Percentiles rank a stretch among this genome's conserved stretches.
phyloP scores from a whole-genome alignment of 2,329 filamentous ascomycete genomes.

The Diaporthe humulicola region DNA sequence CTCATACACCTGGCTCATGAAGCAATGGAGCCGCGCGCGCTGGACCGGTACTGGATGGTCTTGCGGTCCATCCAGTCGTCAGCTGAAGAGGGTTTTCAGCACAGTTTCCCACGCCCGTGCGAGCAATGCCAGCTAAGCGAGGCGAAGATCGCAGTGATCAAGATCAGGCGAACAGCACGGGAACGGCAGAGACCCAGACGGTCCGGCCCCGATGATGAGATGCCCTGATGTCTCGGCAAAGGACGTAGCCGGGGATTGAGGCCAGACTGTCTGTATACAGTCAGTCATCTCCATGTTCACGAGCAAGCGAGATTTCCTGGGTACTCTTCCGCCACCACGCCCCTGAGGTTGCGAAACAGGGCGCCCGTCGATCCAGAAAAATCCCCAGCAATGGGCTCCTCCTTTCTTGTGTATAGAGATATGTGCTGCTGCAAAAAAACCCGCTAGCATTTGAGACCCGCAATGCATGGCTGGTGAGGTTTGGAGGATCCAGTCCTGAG shows the following conservation, averaged over 20 bases:
- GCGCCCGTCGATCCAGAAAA: background rate
- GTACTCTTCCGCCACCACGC: slow-evolving; percentile 1
- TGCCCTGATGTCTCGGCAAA: slow-evolving; percentile 8
- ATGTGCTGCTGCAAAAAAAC: background rate
- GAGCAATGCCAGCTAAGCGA: background rate
- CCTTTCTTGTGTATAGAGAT: background rate
- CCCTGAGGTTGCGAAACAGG: slow-evolving; percentile 14
- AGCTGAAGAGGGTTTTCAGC: background rate
- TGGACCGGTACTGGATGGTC: slow-evolving; percentile 6
- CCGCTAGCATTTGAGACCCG: slow-evolving; percentile 15
- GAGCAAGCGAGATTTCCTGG: slow-evolving; percentile 16
- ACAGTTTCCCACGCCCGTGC: slow-evolving; percentile 1
- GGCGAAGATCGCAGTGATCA: background rate
- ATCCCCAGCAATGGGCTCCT: background rate
- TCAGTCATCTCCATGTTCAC: background rate
- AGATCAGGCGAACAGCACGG: slow-evolving; percentile 20
- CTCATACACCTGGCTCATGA: background rate
- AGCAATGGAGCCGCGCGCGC: background rate
- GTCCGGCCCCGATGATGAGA: background rate
- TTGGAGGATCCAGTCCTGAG: slow-evolving; percentile 8
- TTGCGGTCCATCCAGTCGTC: slow-evolving; percentile 11
- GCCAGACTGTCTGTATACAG: slow-evolving; percentile 9
- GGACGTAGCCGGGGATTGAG: background rate
- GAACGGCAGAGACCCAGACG: background rate
- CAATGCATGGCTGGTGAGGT: slow-evolving; percentile 4